Evolutionary conservation across 352 stramenopile genomes (phyloP), one percentile per base, ranked within the genome.

Genomic region (Achlya hypogyna): DNA sequence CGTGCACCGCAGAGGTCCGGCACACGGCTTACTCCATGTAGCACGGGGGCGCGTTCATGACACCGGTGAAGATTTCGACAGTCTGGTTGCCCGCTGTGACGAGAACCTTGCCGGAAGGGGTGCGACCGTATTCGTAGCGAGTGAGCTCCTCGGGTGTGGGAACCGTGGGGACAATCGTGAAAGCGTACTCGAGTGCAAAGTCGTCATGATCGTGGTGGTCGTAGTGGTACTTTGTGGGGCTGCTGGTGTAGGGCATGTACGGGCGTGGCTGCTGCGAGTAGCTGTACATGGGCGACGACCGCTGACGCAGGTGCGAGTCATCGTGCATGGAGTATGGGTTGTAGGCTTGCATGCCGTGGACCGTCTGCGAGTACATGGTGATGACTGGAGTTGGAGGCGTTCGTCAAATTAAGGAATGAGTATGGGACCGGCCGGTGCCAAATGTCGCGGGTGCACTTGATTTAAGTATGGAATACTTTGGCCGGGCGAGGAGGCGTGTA

Each of bases 11-110:
- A 56, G 8, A 3, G 3, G 49, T 3, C 31, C 12, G 25, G 31
- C 56, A 28, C 35, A 16, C 28, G n/a, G 10, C n/a, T 63, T 69
- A 69, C 16, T 69, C 51, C 51, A 63, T 54, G 29, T 63, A 62
- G 75, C 81, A 86, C 65, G 84, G 70, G 10, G 84, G 84, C 32
- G 78, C 81, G 47, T 93, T 93, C 16, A 87, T 80, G n/a, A 77
- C 79, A 65, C 80, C 81, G 27, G 81, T 87, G 71, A 91, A 93
- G 69, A 93, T 89, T 75, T 93, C 84, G 70, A 93, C 75, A 38
- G 84, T 91, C 74, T 93, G 84, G 71, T 93, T 89, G 51, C 82
- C 74, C 6, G 78, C 74, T 29, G 84, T 91, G 16, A 91, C 72
- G 63, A 91, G 74, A 34, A 93, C 83, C 72, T 81, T 72, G 35